phyloP scores from a whole-genome alignment of 306 rosid species.

The Lotus japonicus region DNA sequence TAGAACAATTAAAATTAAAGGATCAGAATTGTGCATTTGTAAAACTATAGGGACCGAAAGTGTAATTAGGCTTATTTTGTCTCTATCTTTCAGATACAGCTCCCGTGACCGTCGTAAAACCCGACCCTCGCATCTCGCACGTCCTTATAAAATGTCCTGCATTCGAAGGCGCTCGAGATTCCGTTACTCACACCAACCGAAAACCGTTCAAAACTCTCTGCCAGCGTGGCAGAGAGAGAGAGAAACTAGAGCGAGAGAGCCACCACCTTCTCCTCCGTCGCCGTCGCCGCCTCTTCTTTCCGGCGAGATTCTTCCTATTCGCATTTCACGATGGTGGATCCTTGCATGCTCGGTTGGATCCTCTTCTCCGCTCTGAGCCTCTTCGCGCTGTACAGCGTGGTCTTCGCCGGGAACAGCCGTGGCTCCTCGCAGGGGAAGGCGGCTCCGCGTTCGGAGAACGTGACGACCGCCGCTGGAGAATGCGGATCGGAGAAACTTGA shows the following conservation, averaged over 20 bases:
- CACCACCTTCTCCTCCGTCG: neutral
- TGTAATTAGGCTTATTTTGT: too few relatives aligned
- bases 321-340: constrained; percentile 48
- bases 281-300: neutral
- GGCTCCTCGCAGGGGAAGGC: constrained; percentile 15
- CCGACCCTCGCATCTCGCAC: neutral
- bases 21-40: too few relatives aligned
- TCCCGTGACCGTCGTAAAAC: neutral
- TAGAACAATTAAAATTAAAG: too few relatives aligned
- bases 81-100: too few relatives aligned
- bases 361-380: constrained; percentile 34
- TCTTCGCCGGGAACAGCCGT: constrained; percentile 20
- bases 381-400: constrained; percentile 34
- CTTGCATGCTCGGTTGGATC: constrained; percentile 48
- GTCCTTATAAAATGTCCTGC: constrained; percentile 4
- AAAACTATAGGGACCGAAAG: too few relatives aligned
- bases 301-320: constrained; percentile 21
- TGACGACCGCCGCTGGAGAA: constrained; percentile 42
- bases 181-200: neutral
- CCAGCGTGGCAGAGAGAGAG: constrained; percentile 27
- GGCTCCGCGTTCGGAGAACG: constrained; percentile 25
- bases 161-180: neutral
- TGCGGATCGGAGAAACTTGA: constrained; percentile 39
- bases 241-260: neutral
- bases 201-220: neutral